These are phyloP conservation scores for Aspergillus bertholletiae DNA, from an alignment of 495 filamentous ascomycete genomes.

Conservation along the genomic window DNA sequence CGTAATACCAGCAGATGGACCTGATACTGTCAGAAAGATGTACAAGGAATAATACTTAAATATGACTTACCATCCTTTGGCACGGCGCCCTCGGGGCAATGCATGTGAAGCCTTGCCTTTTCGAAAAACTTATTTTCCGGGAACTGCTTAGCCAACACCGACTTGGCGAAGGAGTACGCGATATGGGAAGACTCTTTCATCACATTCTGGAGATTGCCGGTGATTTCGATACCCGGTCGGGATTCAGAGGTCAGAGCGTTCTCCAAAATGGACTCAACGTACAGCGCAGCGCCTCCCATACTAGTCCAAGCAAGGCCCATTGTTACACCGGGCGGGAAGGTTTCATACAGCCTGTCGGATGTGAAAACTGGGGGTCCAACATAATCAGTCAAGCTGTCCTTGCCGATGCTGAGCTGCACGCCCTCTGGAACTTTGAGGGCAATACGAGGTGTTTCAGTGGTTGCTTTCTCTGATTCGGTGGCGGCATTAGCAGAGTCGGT, in stretches of 20 bases:
- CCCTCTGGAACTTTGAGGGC: constrained; percentile 81
- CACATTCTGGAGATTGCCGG: constrained; percentile 90
- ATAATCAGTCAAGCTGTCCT: constrained; percentile 93
- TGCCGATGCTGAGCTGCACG: constrained; percentile 84
- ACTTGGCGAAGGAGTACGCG: constrained; percentile 94
- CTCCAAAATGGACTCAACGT: constrained; percentile 95
- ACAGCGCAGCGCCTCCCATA: constrained; percentile 93
- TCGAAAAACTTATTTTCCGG: constrained; percentile 93
- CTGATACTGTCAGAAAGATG: constrained; percentile 28
- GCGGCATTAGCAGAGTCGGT: constrained; percentile 56
- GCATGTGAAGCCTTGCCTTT: constrained; percentile 90
- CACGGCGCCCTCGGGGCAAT: constrained; percentile 96
- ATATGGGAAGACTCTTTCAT: constrained; percentile 97
- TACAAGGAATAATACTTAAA: not conserved
- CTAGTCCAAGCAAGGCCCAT: constrained; percentile 99
- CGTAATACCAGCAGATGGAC: constrained; percentile 90
- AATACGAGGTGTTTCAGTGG: constrained; percentile 70
- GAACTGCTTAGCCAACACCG: constrained; percentile 76
- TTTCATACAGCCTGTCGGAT: constrained; percentile 91
- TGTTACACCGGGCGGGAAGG: constrained; percentile 91
- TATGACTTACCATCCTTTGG: constrained; percentile 75
- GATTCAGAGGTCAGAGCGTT: constrained; percentile 66
- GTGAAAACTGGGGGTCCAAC: constrained; percentile 96
- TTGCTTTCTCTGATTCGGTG: constrained; percentile 61
- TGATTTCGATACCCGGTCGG: constrained; percentile 77